These are phyloP conservation scores for Aspergillus persii DNA, from an alignment of 2,329 filamentous ascomycete species.

Conservation along the genomic window DNA sequence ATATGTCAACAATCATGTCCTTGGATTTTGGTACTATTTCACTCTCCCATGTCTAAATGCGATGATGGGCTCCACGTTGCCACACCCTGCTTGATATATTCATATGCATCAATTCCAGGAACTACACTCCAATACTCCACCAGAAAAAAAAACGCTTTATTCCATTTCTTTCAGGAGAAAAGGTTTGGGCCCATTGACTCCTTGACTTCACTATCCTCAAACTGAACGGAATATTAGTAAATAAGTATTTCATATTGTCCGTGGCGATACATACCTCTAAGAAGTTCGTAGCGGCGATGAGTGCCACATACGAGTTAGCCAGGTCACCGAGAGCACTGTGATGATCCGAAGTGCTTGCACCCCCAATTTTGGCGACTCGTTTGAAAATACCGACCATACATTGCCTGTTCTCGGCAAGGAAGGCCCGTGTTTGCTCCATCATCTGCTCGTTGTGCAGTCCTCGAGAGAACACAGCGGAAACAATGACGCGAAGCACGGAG, in stretches of 20 bases:
- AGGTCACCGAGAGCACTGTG: constrained; percentile 70
- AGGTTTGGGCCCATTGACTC: constrained; percentile 28
- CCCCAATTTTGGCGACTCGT: constrained; percentile 75
- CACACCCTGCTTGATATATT: neutral
- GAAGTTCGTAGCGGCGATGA: constrained; percentile 80
- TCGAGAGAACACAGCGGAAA: constrained; percentile 74
- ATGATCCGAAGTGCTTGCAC: constrained; percentile 45
- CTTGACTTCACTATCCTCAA: constrained; percentile 41
- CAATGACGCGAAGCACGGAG: constrained; percentile 76
- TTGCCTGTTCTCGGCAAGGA: constrained; percentile 77
- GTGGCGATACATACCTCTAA: constrained; percentile 65
- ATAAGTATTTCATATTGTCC: too few species aligned
- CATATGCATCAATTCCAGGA: constrained; percentile 16
- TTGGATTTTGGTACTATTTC: neutral
- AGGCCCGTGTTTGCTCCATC: constrained; percentile 71
- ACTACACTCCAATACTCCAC: constrained; percentile 10
- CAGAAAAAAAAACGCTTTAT: neutral
- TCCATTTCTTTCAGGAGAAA: constrained; percentile 29
- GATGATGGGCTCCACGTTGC: neutral
- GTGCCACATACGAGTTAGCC: constrained; percentile 78
- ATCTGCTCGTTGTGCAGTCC: constrained; percentile 75
- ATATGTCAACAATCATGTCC: neutral
- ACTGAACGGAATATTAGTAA: constrained; percentile 30
- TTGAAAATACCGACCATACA: constrained; percentile 89
- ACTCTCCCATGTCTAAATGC: neutral